Base-by-base conservation (phyloP, 2,329 filamentous ascomycete genomes). In the Calcarisporium arbuscula region DNA sequence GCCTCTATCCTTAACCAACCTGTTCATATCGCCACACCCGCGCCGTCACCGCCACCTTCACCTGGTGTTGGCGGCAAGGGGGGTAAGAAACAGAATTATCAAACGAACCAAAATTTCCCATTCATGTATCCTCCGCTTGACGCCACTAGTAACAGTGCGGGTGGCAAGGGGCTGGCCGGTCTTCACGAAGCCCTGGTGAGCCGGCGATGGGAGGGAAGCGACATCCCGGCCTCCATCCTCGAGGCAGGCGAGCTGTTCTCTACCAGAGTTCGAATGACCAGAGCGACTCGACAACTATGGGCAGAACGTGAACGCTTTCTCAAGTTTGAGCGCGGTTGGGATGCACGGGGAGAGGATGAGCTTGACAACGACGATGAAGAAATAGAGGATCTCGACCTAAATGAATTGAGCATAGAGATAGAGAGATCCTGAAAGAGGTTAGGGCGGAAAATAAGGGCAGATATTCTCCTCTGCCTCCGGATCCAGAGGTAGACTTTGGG, bases 61-160 rank as follows among this genome's bases (percentile, higher is more conserved):
- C 92, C 92, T 1, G 73, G 68, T 8, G 82, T 82, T 21, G 89
- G 88, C 18, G 88, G 88, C 1, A 98, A 96, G 58, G 86, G 85
- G 34, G 89, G 84, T 1, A 98, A 98, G 68, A 98, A 98, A 56
- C 92, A 98, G 53, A 98, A 96, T 48, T 98, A 98, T 51, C 92
- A 98, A 58, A 98, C 92, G 0, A 98, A 98, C 53, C 92, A 98
- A 50, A 92, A 95, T 54, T 96, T 98, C 45, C 92, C 92, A 0
- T 96, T 98, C 53, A 80, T 98, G 64, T 98, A 98, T 48, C 92
- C 92, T 3, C 92, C 92, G 2, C 67, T 95, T 14, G 90, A 95
- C 58, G 82, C 81, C 42, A 82, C 79, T 17, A 95, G 88, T 60
- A 95, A 94, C 53, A 85, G 82, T 47, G 80, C 90, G 23, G 90